A percentile compares a stretch with the other conserved stretches of the same genome.
Conservation (phyloP, 768 basidiomycete genomes). For the Lactarius akahatsu region DNA sequence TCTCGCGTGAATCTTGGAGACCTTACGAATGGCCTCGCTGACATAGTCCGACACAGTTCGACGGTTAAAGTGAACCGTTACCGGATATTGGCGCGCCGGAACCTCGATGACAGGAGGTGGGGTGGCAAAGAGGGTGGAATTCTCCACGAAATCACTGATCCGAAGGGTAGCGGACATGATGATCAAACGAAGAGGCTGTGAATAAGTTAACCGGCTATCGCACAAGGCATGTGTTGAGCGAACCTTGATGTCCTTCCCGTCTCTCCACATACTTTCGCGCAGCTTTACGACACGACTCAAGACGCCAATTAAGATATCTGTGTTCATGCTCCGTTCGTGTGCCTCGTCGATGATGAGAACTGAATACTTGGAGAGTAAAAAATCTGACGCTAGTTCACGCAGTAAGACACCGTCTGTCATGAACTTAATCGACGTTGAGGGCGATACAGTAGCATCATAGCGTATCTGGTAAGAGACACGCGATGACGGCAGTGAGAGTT, state of each 20-base stretch:
- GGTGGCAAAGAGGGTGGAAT: conserved; percentile 71
- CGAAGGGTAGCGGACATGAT: conserved; percentile 99
- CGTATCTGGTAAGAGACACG: conserved; percentile 96
- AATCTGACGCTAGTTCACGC: conserved; percentile 89
- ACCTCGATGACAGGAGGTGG: conserved; percentile 93
- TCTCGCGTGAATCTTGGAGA: conserved; percentile 87
- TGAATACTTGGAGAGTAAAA: conserved; percentile 90
- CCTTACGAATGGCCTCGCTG: conserved; percentile 85
- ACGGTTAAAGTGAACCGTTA: conserved; percentile 91
- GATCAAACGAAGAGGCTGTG: conserved; percentile 81
- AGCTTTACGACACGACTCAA: conserved; percentile 91
- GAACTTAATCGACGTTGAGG: conserved; percentile 93
- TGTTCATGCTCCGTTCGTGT: conserved; percentile 97
- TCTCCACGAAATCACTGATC: conserved; percentile 88
- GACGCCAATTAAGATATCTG: conserved; percentile 95
- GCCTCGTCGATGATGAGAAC: conserved; percentile 97
- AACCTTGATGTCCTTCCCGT: conserved; percentile 73
- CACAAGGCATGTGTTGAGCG: conserved; percentile 13
- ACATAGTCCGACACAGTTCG: conserved; percentile 87
- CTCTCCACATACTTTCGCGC: conserved; percentile 86
- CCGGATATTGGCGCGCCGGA: conserved; percentile 89
- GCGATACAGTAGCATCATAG: conserved; percentile 91
- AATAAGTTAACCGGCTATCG: background rate
- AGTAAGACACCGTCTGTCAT: conserved; percentile 99
- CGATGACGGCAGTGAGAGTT: conserved; percentile 79